phyloP scores from a whole-genome alignment of 352 stramenopile species.

The Globisporangium parvum region DNA sequence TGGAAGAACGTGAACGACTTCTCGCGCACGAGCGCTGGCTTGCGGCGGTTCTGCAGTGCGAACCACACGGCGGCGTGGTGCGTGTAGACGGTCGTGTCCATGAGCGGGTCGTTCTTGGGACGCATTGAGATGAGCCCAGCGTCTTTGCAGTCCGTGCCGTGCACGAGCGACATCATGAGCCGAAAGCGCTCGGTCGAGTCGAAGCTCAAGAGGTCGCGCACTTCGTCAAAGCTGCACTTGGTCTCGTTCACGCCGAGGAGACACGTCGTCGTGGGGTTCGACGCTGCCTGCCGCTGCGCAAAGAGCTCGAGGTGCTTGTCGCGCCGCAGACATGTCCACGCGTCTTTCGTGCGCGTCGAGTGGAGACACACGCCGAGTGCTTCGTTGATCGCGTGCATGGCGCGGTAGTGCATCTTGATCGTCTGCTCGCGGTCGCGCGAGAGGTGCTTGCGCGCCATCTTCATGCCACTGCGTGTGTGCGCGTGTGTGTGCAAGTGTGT shows the following conservation, averaged over 20 bases:
- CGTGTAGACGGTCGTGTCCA: slow-evolving; percentile 29
- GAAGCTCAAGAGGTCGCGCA: slow-evolving; percentile 47
- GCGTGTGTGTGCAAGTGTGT: background rate
- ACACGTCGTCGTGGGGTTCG: slow-evolving; percentile 26
- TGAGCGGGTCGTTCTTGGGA: slow-evolving; percentile 24
- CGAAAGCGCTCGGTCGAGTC: slow-evolving; percentile 50
- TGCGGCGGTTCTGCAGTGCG: slow-evolving; percentile 41
- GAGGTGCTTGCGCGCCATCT: slow-evolving; percentile 28
- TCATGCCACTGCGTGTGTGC: slow-evolving; percentile 8
- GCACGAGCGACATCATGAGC: slow-evolving; percentile 55
- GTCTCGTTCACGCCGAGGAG: slow-evolving; percentile 60
- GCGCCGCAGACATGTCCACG: slow-evolving; percentile 46
- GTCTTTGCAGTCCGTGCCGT: slow-evolving; percentile 52
- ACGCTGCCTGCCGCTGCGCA: slow-evolving; percentile 35
- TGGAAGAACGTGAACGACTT: slow-evolving; percentile 63
- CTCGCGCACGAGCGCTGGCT: slow-evolving; percentile 40
- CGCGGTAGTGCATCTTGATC: slow-evolving; percentile 50
- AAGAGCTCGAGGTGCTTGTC: slow-evolving; percentile 53
- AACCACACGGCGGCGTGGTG: slow-evolving; percentile 66
- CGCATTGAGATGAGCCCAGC: slow-evolving; percentile 38
- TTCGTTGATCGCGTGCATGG: slow-evolving; percentile 56
- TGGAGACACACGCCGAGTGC: slow-evolving; percentile 48
- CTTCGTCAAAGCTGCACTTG: slow-evolving; percentile 51
- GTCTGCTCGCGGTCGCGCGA: slow-evolving; percentile 46
- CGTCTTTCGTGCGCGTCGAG: slow-evolving; percentile 42